A percentile compares a stretch with the other conserved stretches of the same genome.
Evolutionary conservation across 371 early-diverging fungal genomes (phyloP).

Genomic region (Coemansia sp.): DNA sequence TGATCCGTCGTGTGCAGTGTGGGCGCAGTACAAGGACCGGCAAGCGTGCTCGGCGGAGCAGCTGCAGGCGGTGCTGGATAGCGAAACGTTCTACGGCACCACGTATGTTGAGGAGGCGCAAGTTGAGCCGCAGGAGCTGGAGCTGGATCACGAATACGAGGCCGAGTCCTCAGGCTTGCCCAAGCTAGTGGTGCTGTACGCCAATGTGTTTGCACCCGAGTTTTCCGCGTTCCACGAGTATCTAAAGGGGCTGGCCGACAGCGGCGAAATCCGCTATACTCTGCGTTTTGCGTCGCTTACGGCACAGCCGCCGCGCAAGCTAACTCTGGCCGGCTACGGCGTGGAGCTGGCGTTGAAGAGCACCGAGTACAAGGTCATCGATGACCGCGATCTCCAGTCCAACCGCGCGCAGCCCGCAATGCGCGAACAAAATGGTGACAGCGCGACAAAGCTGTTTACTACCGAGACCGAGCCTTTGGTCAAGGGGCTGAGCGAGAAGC

Average conservation of each 20-base stretch:
- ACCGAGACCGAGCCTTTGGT: slow-evolving; percentile 55
- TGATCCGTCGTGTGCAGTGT: slow-evolving; percentile 61
- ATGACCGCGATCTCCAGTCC: slow-evolving; percentile 72
- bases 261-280: slow-evolving; percentile 38
- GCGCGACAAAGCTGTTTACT: slow-evolving; percentile 20
- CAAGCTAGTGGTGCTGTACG: slow-evolving; percentile 45
- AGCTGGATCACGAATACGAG: slow-evolving; percentile 45
- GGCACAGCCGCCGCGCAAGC: slow-evolving; percentile 11
- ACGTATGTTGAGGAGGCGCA: slow-evolving; percentile 40
- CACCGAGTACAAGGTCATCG: slow-evolving; percentile 92
- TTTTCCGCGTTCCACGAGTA: slow-evolving; percentile 43
- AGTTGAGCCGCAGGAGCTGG: slow-evolving; percentile 24
- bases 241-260: slow-evolving; percentile 28
- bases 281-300: slow-evolving; percentile 55
- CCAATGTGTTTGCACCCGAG: slow-evolving; percentile 34
- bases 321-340: slow-evolving; percentile 83
- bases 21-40: slow-evolving; percentile 69
- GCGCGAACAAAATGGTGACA: not conserved
- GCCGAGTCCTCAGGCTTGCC: not conserved
- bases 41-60: slow-evolving; percentile 62
- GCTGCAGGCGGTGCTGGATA: slow-evolving; percentile 50
- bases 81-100: slow-evolving; percentile 41
- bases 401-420: slow-evolving; percentile 4
- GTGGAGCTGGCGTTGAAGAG: slow-evolving; percentile 90
- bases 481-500: slow-evolving; percentile 61